A percentile compares a stretch with the other conserved stretches of the same genome.
Evolutionary conservation across 2,329 filamentous ascomycete genomes (phyloP).

Genomic region (Daldinia eschscholtzii): DNA sequence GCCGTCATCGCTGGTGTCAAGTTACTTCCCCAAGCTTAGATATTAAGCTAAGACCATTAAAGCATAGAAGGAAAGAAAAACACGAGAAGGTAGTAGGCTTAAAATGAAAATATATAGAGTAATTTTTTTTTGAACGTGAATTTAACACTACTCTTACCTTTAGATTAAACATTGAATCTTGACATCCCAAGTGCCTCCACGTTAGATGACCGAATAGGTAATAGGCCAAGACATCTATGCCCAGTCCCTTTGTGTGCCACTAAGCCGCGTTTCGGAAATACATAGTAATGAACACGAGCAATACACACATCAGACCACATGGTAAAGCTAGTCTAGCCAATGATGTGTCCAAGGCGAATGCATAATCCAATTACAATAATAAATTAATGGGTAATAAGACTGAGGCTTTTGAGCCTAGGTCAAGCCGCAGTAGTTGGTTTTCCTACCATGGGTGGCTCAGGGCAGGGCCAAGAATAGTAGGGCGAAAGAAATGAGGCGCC

Average conservation of each 20-base stretch:
- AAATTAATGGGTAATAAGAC: background rate
- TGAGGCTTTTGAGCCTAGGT: background rate
- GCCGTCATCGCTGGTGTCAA: conserved; percentile 59
- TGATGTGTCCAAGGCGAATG: background rate
- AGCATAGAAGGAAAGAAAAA: background rate
- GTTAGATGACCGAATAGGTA: background rate
- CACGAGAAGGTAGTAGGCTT: background rate
- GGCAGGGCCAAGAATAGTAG: conserved; percentile 5
- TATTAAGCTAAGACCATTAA: background rate
- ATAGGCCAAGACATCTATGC: conserved; percentile 6
- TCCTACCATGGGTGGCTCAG: conserved; percentile 6
- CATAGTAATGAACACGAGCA: background rate
- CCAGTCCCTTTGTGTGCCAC: background rate
- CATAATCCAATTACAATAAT: background rate
- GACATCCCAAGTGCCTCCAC: background rate
- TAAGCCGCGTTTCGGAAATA: conserved; percentile 5
- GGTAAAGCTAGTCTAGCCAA: background rate
- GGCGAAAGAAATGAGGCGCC: background rate
- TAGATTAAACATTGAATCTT: background rate
- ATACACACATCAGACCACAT: conserved; percentile 6
- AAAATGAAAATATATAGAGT: background rate
- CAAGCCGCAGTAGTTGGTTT: background rate
- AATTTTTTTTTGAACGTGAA: background rate
- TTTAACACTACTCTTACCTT: background rate
- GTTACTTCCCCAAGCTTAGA: conserved; percentile 49